phyloP scores from a whole-genome alignment of 352 stramenopile species.

The Pilasporangium apinafurcum region DNA sequence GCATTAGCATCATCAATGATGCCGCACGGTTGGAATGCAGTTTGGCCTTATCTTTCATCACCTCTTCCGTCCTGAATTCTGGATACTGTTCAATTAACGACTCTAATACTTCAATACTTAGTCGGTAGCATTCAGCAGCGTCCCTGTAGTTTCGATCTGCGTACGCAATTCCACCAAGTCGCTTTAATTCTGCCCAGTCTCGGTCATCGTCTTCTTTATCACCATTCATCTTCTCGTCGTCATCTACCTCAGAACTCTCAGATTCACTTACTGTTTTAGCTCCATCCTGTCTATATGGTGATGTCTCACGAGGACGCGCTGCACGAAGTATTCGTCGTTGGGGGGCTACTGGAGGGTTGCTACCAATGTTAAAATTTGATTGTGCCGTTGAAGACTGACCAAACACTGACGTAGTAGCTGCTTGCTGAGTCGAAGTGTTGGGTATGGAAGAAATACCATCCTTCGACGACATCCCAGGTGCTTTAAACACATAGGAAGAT shows the following conservation, averaged over 20 bases:
- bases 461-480: too few relatives aligned
- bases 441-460: conserved; percentile 27
- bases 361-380: too few relatives aligned
- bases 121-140: conserved; percentile 50
- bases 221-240: conserved; percentile 9
- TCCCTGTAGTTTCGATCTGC: conserved; percentile 29
- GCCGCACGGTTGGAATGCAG: conserved; percentile 74
- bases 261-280: neutral
- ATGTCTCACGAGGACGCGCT: conserved; percentile 1
- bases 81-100: conserved; percentile 19
- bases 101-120: conserved; percentile 49
- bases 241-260: neutral
- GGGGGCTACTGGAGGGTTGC: neutral
- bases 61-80: conserved; percentile 19
- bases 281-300: too few relatives aligned
- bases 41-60: conserved; percentile 76
- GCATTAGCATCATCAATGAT: conserved; percentile 74
- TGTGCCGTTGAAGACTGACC: too few relatives aligned
- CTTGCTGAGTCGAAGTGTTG: conserved; percentile 1
- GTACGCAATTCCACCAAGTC: conserved; percentile 44
- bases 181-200: conserved; percentile 61
- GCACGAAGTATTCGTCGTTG: conserved; percentile 7
- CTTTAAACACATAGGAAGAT: too few relatives aligned
- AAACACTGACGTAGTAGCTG: neutral
- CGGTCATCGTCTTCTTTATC: conserved; percentile 29